A percentile compares a stretch with the other conserved stretches of the same genome.
phyloP scores from a whole-genome alignment of 139 green algal species.

The Picochlorum sp. region DNA sequence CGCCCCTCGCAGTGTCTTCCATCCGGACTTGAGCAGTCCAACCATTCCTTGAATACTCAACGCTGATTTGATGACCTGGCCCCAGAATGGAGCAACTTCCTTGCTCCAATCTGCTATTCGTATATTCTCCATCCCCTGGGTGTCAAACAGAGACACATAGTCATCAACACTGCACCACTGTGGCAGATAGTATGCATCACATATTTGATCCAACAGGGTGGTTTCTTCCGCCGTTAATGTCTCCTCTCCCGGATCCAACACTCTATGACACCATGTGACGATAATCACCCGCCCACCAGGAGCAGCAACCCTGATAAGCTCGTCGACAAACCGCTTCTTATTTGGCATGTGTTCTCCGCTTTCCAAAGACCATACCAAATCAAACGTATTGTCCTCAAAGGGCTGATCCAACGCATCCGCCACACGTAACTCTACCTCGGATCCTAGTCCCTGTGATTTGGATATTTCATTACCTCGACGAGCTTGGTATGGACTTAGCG shows the following conservation, averaged over 20 bases:
- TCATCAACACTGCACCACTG: conserved; percentile 86
- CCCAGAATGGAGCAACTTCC: conserved; percentile 93
- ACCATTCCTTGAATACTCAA: conserved; percentile 62
- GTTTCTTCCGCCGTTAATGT: conserved; percentile 42
- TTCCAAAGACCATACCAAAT: conserved; percentile 82
- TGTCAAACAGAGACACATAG: conserved; percentile 68
- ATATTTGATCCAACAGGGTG: conserved; percentile 83
- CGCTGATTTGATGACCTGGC: conserved; percentile 79
- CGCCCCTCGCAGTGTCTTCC: conserved; percentile 83
- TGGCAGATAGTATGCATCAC: conserved; percentile 95
- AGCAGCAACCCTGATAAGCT: conserved; percentile 79
- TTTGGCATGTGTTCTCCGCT: conserved; percentile 91
- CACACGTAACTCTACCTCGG: conserved; percentile 50
- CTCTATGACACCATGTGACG: conserved; percentile 85
- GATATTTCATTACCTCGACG: conserved; percentile 68
- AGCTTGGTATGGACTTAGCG: conserved; percentile 76
- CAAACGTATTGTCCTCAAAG: conserved; percentile 67
- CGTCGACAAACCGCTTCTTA: conserved; percentile 75
- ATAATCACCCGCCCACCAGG: conserved; percentile 77
- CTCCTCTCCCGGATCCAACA: conserved; percentile 35
- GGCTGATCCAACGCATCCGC: conserved; percentile 78
- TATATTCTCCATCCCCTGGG: conserved; percentile 47
- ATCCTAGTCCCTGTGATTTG: conserved; percentile 40
- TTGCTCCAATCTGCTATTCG: conserved; percentile 74
- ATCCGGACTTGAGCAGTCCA: conserved; percentile 75